Percentiles rank a stretch among this genome's conserved stretches.
These are phyloP conservation scores for Penicillium angulare DNA, from an alignment of 495 filamentous ascomycete species.

Conservation along the genomic window DNA sequence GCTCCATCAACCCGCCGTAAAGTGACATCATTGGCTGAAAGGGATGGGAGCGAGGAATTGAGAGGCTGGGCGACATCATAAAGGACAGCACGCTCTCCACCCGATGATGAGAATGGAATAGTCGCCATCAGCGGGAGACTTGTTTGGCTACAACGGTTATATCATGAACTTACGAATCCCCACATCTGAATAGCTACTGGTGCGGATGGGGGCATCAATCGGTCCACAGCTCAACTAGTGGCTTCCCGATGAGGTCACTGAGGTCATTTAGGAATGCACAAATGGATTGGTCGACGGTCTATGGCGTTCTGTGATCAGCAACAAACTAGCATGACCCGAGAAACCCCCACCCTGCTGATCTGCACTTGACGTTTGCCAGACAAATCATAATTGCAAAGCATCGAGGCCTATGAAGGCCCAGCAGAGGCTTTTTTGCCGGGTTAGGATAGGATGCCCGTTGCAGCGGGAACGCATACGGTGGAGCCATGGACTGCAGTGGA, in stretches of 20 bases:
- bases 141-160: constrained; percentile 6
- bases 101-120: neutral
- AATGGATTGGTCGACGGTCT: constrained; percentile 9
- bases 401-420: constrained; percentile 8
- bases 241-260: constrained; percentile 39
- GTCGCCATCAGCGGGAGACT: neutral
- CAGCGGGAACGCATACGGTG: constrained; percentile 11
- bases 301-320: constrained; percentile 17
- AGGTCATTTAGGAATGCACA: constrained; percentile 34
- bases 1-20: constrained; percentile 7
- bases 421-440: neutral
- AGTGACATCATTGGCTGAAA: constrained; percentile 32
- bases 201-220: constrained; percentile 10
- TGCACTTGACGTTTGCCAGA: constrained; percentile 18
- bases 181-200: constrained; percentile 23
- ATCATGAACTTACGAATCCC: constrained; percentile 27
- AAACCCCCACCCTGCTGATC: constrained; percentile 27
- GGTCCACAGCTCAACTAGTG: constrained; percentile 20
- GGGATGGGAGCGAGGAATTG: neutral
- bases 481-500: neutral
- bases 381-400: constrained; percentile 15
- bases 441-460: constrained; percentile 3
- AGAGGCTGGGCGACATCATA: constrained; percentile 21
- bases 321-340: constrained; percentile 7
- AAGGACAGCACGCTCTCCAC: constrained; percentile 12